These are phyloP conservation scores for Venturia carpophila DNA, from an alignment of 2,329 filamentous ascomycete species.

Conservation along the genomic window DNA sequence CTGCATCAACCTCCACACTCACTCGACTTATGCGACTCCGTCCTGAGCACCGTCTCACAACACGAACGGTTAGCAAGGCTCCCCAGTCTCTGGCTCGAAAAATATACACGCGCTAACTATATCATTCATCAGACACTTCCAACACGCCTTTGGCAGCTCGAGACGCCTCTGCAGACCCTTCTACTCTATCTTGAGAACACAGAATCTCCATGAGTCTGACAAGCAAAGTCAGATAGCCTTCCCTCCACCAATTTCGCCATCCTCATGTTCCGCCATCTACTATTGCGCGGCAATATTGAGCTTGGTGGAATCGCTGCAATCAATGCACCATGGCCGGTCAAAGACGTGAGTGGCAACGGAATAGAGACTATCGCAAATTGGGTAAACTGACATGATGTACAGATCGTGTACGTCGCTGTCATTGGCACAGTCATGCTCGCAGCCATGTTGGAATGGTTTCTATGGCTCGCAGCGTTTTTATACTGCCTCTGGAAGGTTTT, in stretches of 20 bases:
- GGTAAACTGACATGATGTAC: neutral
- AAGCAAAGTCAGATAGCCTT: neutral
- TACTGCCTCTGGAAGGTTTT: slow-evolving; percentile 89
- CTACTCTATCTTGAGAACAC: neutral
- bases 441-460: slow-evolving; percentile 84
- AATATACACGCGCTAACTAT: neutral
- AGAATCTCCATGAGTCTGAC: neutral
- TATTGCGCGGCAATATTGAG: neutral
- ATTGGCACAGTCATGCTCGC: slow-evolving; percentile 75
- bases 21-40: neutral
- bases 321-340: slow-evolving; percentile 32
- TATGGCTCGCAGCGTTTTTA: slow-evolving; percentile 88
- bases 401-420: slow-evolving; percentile 82
- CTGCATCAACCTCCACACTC: neutral
- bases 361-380: neutral
- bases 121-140: neutral
- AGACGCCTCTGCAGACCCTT: neutral
- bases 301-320: slow-evolving; percentile 28
- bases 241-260: neutral
- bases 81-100: neutral
- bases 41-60: neutral
- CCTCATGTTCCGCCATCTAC: slow-evolving; percentile 4
- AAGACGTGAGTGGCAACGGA: slow-evolving; percentile 32
- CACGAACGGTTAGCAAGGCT: neutral
- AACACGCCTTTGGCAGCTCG: neutral